phyloP scores from a whole-genome alignment of 257 asterid genomes.

The Verbascum thapsus region DNA sequence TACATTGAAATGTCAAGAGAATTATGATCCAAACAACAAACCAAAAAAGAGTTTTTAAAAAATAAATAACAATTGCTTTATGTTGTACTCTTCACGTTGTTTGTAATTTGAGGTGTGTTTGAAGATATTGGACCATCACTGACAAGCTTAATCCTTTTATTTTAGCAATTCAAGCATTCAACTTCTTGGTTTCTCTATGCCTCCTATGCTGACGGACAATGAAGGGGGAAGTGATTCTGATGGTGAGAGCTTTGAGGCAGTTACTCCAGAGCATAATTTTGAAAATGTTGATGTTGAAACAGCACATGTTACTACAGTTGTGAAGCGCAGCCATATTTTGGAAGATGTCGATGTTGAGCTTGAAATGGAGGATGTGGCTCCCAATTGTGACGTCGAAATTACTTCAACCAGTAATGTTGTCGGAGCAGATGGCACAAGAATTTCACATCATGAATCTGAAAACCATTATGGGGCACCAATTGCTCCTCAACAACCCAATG shows the following conservation, averaged over 20 bases:
- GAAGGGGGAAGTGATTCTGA: conserved; percentile 78
- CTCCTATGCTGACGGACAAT: conserved; percentile 76
- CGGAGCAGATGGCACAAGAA: conserved; percentile 35
- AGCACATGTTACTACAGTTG: conserved; percentile 35
- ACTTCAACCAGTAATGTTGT: conserved; percentile 40
- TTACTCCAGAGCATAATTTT: conserved; percentile 76
- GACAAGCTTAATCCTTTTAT: conserved; percentile 30
- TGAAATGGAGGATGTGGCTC: conserved; percentile 99
- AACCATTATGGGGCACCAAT: conserved; percentile 37
- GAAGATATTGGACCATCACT: conserved; percentile 7
- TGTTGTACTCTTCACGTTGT: not conserved
- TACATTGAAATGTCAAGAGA: too few relatives aligned
- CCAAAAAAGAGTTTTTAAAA: too few relatives aligned
- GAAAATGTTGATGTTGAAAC: conserved; percentile 45
- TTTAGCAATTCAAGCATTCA: conserved; percentile 91
- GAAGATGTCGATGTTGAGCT: conserved; percentile 97
- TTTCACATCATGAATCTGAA: conserved; percentile 36
- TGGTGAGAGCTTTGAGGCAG: conserved; percentile 89
- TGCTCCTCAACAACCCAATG: conserved; percentile 36
- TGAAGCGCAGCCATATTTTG: conserved; percentile 77
- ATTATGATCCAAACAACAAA: too few relatives aligned
- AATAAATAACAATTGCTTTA: too few relatives aligned
- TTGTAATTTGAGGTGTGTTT: conserved; percentile 20
- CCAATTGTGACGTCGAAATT: conserved; percentile 53
- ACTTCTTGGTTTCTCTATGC: conserved; percentile 88